Evolutionary conservation across 2,329 filamentous ascomycete genomes (phyloP), one percentile per base, ranked within the genome.

Genomic region (Cladosporium sp.): DNA sequence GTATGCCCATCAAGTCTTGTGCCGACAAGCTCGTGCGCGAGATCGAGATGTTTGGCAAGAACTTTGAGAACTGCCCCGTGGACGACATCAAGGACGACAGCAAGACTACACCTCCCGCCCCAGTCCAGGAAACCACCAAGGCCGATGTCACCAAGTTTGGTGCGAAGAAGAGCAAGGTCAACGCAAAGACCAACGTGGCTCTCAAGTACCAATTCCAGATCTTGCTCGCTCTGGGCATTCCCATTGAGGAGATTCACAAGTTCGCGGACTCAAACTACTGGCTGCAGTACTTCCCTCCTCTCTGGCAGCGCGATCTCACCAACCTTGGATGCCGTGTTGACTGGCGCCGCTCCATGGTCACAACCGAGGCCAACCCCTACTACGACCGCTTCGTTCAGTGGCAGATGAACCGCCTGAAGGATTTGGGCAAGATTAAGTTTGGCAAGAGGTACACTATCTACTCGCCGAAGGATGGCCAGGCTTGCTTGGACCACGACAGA

Each of bases 1-100:
- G 95, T 73, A 96, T 99, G 90, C 93, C 93, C 55, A 99, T 99
- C 84, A 97, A 97, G 81, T 93, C 95, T 6, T 96, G 92, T 75
- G 93, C 95, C 64, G 94, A 99, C 83, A 98, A 98, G 84, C 87
- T 99, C 55, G 88, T 90, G 67, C 88, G 92, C 69, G 95, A 99
- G 81, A 90, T 98, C 65, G 88, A 92, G 80, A 84, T 90, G 81
- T 99, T 98, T 75, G 95, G 95, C 26, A 82, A 90, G 76, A 88
- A 93, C 74, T 98, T 98, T 69, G 90, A 93, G 75, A 83, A 86
- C 57, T 96, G 92, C 79, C 84, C 86, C 64, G 86, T 88, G 65
- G 87, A 90, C 12, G 80, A 83, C 2, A 71, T 74, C 49, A 68
- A 71, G 26, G 81, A 81, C 51, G 79, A 82, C 65, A 80, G 80